Evolutionary conservation across 2,329 filamentous ascomycete genomes (phyloP).

Genomic region (Alternaria arbusti): DNA sequence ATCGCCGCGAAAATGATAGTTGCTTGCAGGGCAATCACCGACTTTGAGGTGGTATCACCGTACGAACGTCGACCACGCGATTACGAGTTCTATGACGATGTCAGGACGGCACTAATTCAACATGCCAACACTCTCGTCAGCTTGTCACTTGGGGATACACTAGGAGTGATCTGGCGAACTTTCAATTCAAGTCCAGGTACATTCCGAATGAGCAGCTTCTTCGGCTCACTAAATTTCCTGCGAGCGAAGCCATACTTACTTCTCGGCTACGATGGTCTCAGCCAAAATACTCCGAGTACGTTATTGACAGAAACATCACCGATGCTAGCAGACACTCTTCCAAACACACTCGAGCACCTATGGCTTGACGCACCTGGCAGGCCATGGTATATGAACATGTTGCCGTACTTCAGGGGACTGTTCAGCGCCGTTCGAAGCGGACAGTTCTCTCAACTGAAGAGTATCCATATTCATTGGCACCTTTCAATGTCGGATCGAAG

Average conservation of each 20-base stretch:
- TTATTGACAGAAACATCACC: background rate
- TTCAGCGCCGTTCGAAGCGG: background rate
- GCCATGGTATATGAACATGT: fast-evolving
- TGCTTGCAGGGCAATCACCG: background rate
- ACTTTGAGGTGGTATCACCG: background rate
- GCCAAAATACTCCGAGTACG: background rate
- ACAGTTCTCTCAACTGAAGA: background rate
- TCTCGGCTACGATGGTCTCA: background rate
- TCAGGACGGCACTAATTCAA: fast-evolving
- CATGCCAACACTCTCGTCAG: no score
- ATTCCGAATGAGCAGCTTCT: background rate
- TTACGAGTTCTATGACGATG: fast-evolving
- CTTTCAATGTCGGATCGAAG: no score
- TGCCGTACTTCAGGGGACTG: background rate
- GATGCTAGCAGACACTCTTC: background rate
- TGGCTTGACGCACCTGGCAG: background rate
- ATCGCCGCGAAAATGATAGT: background rate
- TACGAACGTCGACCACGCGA: fast-evolving
- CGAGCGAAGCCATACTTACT: background rate
- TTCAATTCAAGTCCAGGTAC: background rate
- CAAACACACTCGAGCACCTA: background rate
- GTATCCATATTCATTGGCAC: background rate
- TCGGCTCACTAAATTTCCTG: background rate
- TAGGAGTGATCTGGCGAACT: no score
- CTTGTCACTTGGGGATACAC: no score